Evolutionary conservation across 1,284 basidiomycete genomes (phyloP).

Genomic region (Ganoderma sinense): DNA sequence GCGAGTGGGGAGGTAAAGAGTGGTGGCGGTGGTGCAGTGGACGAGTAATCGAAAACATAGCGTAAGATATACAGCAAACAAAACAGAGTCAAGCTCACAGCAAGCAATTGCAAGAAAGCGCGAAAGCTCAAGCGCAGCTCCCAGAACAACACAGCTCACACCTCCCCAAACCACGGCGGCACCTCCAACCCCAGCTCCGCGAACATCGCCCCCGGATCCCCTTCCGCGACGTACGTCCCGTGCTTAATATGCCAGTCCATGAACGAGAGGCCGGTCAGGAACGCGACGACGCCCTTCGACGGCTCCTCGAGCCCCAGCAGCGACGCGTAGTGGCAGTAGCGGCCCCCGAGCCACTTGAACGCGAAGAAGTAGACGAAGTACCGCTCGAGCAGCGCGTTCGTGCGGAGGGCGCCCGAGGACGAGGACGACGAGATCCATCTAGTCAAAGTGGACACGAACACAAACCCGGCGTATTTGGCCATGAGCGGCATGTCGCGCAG

Average conservation of each 20-base stretch:
- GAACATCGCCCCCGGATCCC: not conserved
- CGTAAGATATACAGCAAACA: not conserved
- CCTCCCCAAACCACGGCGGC: not conserved
- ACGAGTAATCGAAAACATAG: too few relatives aligned
- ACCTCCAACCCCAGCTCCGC: not conserved
- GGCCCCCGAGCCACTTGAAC: not conserved
- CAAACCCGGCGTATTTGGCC: not conserved
- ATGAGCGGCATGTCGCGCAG: not conserved
- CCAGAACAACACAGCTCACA: not conserved
- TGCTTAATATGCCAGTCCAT: not conserved
- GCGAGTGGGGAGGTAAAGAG: not conserved
- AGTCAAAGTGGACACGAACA: not conserved
- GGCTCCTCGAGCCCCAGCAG: not conserved
- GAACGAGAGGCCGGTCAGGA: not conserved
- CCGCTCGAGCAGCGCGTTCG: slow-evolving; percentile 2
- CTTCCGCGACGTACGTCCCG: not conserved
- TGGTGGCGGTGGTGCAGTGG: not conserved
- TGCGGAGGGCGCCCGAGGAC: not conserved
- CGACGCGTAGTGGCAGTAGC: slow-evolving; percentile 3
- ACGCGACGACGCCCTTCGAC: too few relatives aligned
- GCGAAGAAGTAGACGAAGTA: slow-evolving; percentile 2
- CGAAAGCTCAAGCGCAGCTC: not conserved
- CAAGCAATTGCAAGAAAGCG: not conserved
- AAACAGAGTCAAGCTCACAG: not conserved
- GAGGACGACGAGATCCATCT: not conserved